Base-by-base conservation (phyloP, 1,284 basidiomycete genomes). In the Ustilago cynodontis region DNA sequence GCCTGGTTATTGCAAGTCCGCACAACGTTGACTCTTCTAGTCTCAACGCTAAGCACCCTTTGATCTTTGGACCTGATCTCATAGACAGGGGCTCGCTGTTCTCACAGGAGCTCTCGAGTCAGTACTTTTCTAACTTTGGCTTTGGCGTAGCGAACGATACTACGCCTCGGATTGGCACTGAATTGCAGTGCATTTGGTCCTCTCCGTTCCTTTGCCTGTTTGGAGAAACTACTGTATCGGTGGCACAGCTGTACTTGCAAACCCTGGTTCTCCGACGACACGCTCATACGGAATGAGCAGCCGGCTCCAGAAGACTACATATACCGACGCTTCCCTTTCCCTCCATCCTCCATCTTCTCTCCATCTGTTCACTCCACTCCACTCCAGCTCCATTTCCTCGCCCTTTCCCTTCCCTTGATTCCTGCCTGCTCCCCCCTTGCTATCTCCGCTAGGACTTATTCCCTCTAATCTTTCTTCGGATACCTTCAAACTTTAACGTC, bases 321-420 rank as follows among this genome's bases (percentile, higher is more conserved):
- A 71, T 65, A 71, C 52, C 20, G 28, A 16, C 7, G n/a, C 11
- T 7, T 11, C 22, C 26, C n/a, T n/a, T 33, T 35, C 18, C 29
- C 9, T 58, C 22, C 22, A 20, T 47, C 20, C 18, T 35, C 24
- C 20, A 16, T 41, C 59, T 24, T 60, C 28, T 58, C 55, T 31
- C 35, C 59, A 62, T 58, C 65, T 53, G n/a, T 28, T 43, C 47
- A 57, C 57, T 69, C 61, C 58, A 70, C 67, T 57, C 53, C 29
- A 50, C 33, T 49, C 49, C 43, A 52, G 29, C 43, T 56, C 67
- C 28, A 51, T 41, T 43, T 20, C 41, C 41, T 31, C n/a, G 28
- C 31, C 29, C 56, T n/a, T 16, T 41, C 35, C 35, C 31, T 33
- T 47, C 26, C n/a, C 51, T 49, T 28, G 41, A 29, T 24, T 13